Base-by-base conservation (phyloP, 441 rosid species). In the Mallotus japonicus region DNA sequence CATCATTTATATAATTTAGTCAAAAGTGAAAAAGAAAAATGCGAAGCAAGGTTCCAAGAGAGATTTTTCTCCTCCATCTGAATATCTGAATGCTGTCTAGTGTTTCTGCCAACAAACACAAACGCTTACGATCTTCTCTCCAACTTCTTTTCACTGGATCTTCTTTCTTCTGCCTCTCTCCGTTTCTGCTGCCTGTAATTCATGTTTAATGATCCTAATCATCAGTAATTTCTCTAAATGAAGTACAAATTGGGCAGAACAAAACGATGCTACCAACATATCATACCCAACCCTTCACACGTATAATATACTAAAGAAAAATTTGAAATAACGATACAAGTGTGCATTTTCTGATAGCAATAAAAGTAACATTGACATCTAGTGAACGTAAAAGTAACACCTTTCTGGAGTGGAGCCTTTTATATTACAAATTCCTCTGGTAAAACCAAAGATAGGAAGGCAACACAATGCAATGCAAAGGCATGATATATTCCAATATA, bases 131-230 rank as follows among this genome's bases (percentile, higher is more conserved):
- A 87, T 84, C 90, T 86, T 82, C 91, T 87, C 61, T 92, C 95
- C 73, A 84, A 65, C 89, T 81, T 95, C 82, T 82, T 86, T 75
- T 92, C 97, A 28, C 84, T 79, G 16, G 91, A 90, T 85, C 85
- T 89, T 78, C 76, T 87, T 81, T 90, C 97, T 79, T 91, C 97
- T 32, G 87, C 90, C 76, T 91, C 98, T 73, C 95, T 85, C 78
- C 92, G 86, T 78, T 89, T 87, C 80, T 95, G 98, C 79, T 90
- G 96, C 71, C 98, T 95, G 87, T 67, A 61, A 79, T 69, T 55
- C 32, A 19, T 16, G 56, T 67, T n/a, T 51, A 62, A 64, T 22
- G 4, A 19, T 37, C 32, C 20, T 2, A 75, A 60, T 46, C 57
- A 69, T 63, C 19, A 74, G 46, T 44, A 71, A 60, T 24, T 51